Conservation (phyloP, 345 rosid species). For the Populus ilicifolia region DNA sequence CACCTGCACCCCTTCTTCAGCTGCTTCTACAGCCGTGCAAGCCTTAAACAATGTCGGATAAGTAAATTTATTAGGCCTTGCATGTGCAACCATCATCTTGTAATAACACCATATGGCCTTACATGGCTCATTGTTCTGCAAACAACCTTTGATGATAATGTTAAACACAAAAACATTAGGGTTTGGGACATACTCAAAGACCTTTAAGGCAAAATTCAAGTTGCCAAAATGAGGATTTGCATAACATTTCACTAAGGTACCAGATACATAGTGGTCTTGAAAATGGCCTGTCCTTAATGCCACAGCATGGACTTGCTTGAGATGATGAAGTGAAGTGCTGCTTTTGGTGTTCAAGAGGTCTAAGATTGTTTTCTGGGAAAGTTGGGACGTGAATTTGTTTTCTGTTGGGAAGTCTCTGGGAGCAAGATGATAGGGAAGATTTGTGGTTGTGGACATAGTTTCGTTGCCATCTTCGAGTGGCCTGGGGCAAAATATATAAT, state of each 20-base stretch:
- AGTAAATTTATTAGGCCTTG: conserved; percentile 45
- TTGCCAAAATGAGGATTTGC: conserved; percentile 24
- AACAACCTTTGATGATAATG: conserved; percentile 26
- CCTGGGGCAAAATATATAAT: not conserved
- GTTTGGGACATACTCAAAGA: conserved; percentile 25
- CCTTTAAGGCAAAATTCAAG: conserved; percentile 26
- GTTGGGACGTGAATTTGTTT: conserved; percentile 19
- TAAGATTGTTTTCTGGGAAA: conserved; percentile 31
- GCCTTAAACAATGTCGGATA: conserved; percentile 44
- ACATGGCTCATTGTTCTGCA: conserved; percentile 28
- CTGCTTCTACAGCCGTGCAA: conserved; percentile 17
- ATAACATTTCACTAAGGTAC: conserved; percentile 38
- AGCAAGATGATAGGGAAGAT: conserved; percentile 20
- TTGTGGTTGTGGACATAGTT: conserved; percentile 12
- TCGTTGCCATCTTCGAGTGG: conserved; percentile 10
- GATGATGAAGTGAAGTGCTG: conserved; percentile 25
- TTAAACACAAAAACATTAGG: conserved; percentile 52
- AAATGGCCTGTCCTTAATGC: conserved; percentile 33
- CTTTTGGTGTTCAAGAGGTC: conserved; percentile 30
- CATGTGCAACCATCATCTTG: conserved; percentile 28
- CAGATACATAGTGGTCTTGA: conserved; percentile 43
- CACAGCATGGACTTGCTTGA: conserved; percentile 38
- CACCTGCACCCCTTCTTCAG: conserved; percentile 33
- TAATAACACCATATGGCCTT: conserved; percentile 24
- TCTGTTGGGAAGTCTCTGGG: conserved; percentile 5